A percentile compares a stretch with the other conserved stretches of the same genome.
Conservation (phyloP, 345 rosid genomes). For the Sonneratia caseolaris region DNA sequence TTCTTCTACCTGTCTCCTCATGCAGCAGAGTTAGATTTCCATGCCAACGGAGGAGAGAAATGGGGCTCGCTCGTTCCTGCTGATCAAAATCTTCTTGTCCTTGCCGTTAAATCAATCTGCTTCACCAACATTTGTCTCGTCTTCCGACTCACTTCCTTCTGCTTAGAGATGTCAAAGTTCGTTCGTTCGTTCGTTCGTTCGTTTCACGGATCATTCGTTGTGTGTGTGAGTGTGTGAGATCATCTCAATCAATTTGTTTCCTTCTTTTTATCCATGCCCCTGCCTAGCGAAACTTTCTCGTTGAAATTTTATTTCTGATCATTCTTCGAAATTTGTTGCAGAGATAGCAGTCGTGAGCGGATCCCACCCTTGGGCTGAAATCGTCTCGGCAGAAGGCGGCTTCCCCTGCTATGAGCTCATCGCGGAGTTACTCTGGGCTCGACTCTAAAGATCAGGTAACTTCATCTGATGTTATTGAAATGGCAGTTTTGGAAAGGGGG, state of each 20-base stretch:
- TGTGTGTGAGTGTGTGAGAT: too few relatives aligned
- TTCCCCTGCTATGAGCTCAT: conserved; percentile 73
- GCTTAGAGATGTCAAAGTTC: conserved; percentile 14
- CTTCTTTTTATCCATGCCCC: conserved; percentile 1
- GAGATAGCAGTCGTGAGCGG: conserved; percentile 25
- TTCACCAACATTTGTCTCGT: conserved; percentile 12
- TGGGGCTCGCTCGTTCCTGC: too few relatives aligned
- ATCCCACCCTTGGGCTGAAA: conserved; percentile 26
- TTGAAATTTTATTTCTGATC: not conserved
- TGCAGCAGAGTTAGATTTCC: not conserved
- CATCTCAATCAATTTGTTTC: not conserved
- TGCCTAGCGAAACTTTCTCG: not conserved
- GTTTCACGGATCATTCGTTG: too few relatives aligned
- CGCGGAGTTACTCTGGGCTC: conserved; percentile 71
- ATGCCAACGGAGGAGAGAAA: too few relatives aligned
- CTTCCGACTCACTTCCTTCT: conserved; percentile 14
- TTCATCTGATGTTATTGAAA: conserved; percentile 23
- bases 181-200: too few relatives aligned
- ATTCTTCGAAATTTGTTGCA: conserved; percentile 26
- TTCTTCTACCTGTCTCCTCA: not conserved
- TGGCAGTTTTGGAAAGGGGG: too few relatives aligned
- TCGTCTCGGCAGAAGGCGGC: conserved; percentile 28
- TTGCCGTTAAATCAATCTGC: conserved; percentile 22
- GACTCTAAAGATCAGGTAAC: conserved; percentile 23
- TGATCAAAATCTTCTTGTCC: conserved; percentile 2